Evolutionary conservation across 495 filamentous ascomycete genomes (phyloP).

Genomic region (Tuber microsphaerosporum): DNA sequence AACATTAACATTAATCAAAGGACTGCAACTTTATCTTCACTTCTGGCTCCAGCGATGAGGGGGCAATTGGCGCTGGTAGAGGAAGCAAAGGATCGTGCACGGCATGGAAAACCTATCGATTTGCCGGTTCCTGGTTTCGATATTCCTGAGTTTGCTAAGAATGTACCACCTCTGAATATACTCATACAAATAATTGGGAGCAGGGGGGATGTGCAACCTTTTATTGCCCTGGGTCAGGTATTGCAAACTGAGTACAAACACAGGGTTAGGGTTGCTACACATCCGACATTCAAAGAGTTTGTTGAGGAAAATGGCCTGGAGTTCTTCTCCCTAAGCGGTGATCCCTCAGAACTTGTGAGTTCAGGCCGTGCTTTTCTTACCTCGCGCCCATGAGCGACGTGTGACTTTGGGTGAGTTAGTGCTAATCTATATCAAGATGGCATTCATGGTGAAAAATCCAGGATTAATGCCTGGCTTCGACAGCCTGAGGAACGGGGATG

Average conservation of each 20-base stretch:
- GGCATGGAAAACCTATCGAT: conserved; percentile 20
- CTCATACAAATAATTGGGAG: conserved; percentile 74
- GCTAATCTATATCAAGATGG: conserved; percentile 59
- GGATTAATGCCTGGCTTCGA: conserved; percentile 61
- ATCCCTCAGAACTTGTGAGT: conserved; percentile 60
- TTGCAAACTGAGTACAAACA: conserved; percentile 61
- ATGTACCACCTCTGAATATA: conserved; percentile 54
- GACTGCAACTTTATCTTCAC: conserved; percentile 54
- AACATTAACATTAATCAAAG: conserved; percentile 63
- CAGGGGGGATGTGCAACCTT: conserved; percentile 70
- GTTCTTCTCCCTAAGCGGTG: conserved; percentile 65
- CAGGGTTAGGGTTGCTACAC: conserved; percentile 62
- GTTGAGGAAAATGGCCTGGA: conserved; percentile 50
- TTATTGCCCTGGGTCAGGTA: conserved; percentile 62
- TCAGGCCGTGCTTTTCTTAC: conserved; percentile 73
- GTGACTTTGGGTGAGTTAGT: conserved; percentile 66
- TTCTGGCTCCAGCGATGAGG: conserved; percentile 60
- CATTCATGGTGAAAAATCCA: conserved; percentile 75
- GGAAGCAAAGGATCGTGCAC: conserved; percentile 44
- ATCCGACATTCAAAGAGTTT: conserved; percentile 60
- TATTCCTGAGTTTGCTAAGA: conserved; percentile 44
- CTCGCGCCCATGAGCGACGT: conserved; percentile 71
- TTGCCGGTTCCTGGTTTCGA: conserved; percentile 54
- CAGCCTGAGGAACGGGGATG: conserved; percentile 60
- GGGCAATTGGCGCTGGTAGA: conserved; percentile 50